These are phyloP conservation scores for Xylaria sp. DNA, from an alignment of 2,329 filamentous ascomycete species.

Conservation along the genomic window DNA sequence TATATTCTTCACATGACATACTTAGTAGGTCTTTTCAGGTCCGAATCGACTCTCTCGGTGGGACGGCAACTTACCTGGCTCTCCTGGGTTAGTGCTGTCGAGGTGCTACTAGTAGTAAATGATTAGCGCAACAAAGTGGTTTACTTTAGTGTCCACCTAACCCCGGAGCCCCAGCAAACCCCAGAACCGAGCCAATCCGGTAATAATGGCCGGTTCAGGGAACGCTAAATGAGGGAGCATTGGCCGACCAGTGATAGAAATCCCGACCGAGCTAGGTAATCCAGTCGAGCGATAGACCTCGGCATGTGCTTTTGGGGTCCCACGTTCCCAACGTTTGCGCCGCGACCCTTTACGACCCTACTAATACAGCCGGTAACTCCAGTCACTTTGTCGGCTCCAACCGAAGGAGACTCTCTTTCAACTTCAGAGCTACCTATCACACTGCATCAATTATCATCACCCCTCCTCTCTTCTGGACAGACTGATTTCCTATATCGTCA, in stretches of 20 bases:
- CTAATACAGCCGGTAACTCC: conserved; percentile 30
- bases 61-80: background rate
- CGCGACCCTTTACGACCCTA: conserved; percentile 26
- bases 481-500: background rate
- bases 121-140: background rate
- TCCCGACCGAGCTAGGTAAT: conserved; percentile 24
- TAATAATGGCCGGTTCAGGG: conserved; percentile 2
- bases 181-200: background rate
- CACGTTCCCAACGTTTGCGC: conserved; percentile 10
- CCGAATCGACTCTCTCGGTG: background rate
- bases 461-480: background rate
- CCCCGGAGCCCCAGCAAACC: conserved; percentile 4
- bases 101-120: background rate
- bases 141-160: background rate
- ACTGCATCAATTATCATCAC: background rate
- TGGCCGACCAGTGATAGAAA: conserved; percentile 18
- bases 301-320: conserved; percentile 36
- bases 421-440: conserved; percentile 1
- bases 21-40: background rate
- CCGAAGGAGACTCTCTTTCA: conserved; percentile 5
- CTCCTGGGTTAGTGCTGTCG: background rate
- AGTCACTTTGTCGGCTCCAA: conserved; percentile 30
- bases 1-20: too few relatives aligned
- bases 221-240: conserved; percentile 4
- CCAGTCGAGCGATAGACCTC: conserved; percentile 24